These are phyloP conservation scores for Melampsora larici-populina DNA, from an alignment of 1,284 basidiomycete genomes.

Conservation along the genomic window DNA sequence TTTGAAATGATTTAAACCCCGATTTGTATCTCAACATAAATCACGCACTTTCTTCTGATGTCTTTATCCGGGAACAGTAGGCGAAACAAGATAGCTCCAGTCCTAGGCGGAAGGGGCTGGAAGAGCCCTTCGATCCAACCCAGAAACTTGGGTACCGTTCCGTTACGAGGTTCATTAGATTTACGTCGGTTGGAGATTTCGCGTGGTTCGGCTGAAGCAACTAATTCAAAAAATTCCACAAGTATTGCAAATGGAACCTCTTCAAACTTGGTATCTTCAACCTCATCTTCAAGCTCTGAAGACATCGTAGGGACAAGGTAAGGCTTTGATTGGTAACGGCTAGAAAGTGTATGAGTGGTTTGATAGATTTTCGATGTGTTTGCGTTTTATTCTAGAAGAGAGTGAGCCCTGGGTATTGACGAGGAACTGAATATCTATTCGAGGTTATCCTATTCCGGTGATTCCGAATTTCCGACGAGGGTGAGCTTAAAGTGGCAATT, in stretches of 20 bases:
- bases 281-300: neutral
- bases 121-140: neutral
- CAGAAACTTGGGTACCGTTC: neutral
- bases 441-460: no score
- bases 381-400: no score
- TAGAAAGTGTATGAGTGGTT: no score
- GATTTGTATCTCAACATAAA: no score
- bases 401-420: no score
- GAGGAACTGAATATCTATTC: no score
- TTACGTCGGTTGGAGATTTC: neutral
- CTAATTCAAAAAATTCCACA: neutral
- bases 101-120: conserved; percentile 30
- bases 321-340: neutral
- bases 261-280: no score
- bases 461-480: no score
- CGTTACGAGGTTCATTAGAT: neutral
- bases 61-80: conserved; percentile 80
- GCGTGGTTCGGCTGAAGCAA: neutral
- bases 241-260: neutral
- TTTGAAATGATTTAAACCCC: neutral
- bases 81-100: conserved; percentile 60
- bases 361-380: no score
- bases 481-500: no score
- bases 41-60: conserved; percentile 58
- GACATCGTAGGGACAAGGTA: neutral